Evolutionary conservation across 2,329 filamentous ascomycete genomes (phyloP).

Genomic region (Monosporascus sp.): DNA sequence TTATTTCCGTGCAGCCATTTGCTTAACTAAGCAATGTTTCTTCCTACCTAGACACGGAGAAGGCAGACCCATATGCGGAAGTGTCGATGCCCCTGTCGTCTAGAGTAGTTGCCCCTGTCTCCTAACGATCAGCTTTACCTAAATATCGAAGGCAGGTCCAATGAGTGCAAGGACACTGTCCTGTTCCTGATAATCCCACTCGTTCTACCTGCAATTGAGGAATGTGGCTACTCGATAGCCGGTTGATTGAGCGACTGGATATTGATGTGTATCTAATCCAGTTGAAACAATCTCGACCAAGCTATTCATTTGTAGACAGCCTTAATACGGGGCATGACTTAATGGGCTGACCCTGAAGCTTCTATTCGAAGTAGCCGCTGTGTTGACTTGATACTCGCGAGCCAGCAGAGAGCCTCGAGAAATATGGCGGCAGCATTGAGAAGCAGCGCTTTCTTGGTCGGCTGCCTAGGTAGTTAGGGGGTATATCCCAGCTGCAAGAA

Average conservation of each 20-base stretch:
- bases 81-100: constrained; percentile 73
- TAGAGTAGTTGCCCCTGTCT: constrained; percentile 59
- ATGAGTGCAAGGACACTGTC: constrained; percentile 55
- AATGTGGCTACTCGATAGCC: constrained; percentile 32
- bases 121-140: constrained; percentile 67
- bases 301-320: constrained; percentile 3
- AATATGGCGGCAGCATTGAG: no score
- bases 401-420: no score
- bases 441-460: no score
- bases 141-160: constrained; percentile 74
- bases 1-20: constrained; percentile 27
- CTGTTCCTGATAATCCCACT: constrained; percentile 57
- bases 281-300: background rate
- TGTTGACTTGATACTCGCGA: no score
- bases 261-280: constrained; percentile 1
- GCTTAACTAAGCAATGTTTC: constrained; percentile 36
- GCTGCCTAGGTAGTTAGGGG: no score
- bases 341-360: no score
- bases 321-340: no score
- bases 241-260: constrained; percentile 10
- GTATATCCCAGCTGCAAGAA: no score
- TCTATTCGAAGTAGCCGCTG: no score
- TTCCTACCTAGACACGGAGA: constrained; percentile 74
- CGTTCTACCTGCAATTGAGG: constrained; percentile 56
- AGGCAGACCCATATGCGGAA: constrained; percentile 74